phyloP scores from a whole-genome alignment of 306 rosid species.

The Prunus davidiana region DNA sequence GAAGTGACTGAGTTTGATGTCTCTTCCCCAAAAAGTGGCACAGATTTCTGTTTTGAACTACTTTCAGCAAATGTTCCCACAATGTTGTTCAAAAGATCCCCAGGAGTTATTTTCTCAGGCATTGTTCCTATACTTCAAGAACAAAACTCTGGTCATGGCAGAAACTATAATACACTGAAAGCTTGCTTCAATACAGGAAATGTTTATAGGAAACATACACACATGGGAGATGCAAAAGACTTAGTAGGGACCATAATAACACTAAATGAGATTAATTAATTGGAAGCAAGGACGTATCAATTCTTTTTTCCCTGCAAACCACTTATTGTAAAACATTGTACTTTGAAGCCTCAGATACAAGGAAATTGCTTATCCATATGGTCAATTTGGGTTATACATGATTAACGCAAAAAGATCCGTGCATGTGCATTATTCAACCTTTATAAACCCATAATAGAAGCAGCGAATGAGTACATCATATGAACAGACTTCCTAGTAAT shows the following conservation, averaged over 20 bases:
- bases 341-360: background rate
- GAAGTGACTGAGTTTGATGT: slow-evolving; percentile 42
- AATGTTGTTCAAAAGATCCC: slow-evolving; percentile 44
- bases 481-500: background rate
- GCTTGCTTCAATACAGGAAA: background rate
- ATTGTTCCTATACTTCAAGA: slow-evolving; percentile 44
- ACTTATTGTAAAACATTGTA: background rate
- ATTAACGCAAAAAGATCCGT: background rate
- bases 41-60: slow-evolving; percentile 40
- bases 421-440: background rate
- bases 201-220: background rate
- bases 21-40: slow-evolving; percentile 56
- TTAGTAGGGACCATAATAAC: background rate
- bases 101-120: slow-evolving; percentile 64
- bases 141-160: slow-evolving; percentile 7
- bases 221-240: background rate
- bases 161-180: slow-evolving; percentile 4
- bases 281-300: background rate
- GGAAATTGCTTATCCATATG: background rate
- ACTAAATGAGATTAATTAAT: background rate
- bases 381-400: background rate
- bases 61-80: slow-evolving; percentile 56
- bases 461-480: background rate
- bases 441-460: background rate
- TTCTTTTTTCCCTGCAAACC: background rate